A percentile compares a stretch with the other conserved stretches of the same genome.
These are phyloP conservation scores for Euryodendron excelsum DNA, from an alignment of 148 eudicot species.

Conservation along the genomic window DNA sequence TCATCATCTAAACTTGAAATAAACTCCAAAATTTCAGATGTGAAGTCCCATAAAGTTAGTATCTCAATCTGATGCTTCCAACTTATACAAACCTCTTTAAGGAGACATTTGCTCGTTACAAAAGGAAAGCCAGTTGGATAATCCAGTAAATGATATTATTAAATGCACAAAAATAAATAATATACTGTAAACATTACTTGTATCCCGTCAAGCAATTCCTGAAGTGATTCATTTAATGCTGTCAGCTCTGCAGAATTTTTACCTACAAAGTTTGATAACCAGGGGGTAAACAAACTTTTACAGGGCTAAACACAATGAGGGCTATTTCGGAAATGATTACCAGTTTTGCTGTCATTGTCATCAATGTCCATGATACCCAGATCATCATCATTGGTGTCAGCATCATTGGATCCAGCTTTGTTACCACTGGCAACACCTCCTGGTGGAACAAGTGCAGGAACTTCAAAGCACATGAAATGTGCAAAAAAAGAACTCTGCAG, in stretches of 20 bases:
- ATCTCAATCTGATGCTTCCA: background rate
- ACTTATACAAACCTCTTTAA: background rate
- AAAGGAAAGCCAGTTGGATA: slow-evolving; percentile 1
- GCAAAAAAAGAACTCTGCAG: slow-evolving; percentile 95
- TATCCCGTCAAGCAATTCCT: slow-evolving; percentile 57
- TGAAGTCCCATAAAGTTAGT: background rate
- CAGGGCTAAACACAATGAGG: background rate
- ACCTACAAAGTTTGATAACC: slow-evolving; percentile 27
- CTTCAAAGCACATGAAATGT: slow-evolving; percentile 97
- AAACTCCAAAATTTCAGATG: background rate
- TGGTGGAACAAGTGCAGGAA: slow-evolving; percentile 78
- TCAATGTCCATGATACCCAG: slow-evolving; percentile 88
- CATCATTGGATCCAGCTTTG: slow-evolving; percentile 45
- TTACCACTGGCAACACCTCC: slow-evolving; percentile 55
- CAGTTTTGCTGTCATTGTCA: slow-evolving; percentile 64
- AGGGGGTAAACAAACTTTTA: slow-evolving; percentile 2
- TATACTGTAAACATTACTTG: slow-evolving; percentile 32
- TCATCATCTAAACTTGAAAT: background rate
- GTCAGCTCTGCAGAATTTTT: slow-evolving; percentile 43
- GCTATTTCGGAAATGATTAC: slow-evolving; percentile 22
- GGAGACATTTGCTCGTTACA: slow-evolving; percentile 5
- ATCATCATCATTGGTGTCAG: slow-evolving; percentile 67
- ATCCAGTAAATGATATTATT: background rate
- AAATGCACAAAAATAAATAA: background rate
- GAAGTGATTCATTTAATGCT: slow-evolving; percentile 52